phyloP scores from a whole-genome alignment of 768 basidiomycete genomes.

The Chalciporus chontae region DNA sequence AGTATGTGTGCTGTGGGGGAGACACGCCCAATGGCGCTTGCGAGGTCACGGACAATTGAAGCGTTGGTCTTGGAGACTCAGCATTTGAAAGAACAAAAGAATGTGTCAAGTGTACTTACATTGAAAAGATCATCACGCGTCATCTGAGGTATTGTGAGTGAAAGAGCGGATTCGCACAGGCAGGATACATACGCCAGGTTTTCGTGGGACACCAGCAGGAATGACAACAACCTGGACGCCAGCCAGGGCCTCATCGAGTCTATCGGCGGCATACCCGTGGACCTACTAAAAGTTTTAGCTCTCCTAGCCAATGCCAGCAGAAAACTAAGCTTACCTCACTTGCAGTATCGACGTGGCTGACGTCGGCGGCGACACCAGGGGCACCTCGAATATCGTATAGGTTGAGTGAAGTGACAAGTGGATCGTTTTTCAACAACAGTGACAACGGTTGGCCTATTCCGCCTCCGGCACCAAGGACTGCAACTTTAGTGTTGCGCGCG shows the following conservation, averaged over 20 bases:
- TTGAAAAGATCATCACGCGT: conserved; percentile 97
- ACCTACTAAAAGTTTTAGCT: conserved; percentile 47
- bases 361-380: conserved; percentile 91
- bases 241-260: conserved; percentile 86
- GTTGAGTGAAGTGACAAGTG: conserved; percentile 78
- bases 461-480: conserved; percentile 96
- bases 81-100: neutral
- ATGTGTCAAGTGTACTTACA: conserved; percentile 43
- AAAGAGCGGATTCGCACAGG: conserved; percentile 1
- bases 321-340: conserved; percentile 58
- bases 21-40: conserved; percentile 79
- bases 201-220: conserved; percentile 98
- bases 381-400: conserved; percentile 39
- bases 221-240: conserved; percentile 93
- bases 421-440: conserved; percentile 83
- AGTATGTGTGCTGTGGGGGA: conserved; percentile 90
- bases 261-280: conserved; percentile 75
- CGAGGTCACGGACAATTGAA: conserved; percentile 95
- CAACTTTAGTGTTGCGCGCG: conserved; percentile 78
- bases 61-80: conserved; percentile 75
- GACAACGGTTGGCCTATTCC: conserved; percentile 98
- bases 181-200: conserved; percentile 77
- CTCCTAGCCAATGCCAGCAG: neutral
- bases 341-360: conserved; percentile 90
- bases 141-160: conserved; percentile 58